phyloP scores from a whole-genome alignment of 495 filamentous ascomycete species.

The Aspergillus steynii region DNA sequence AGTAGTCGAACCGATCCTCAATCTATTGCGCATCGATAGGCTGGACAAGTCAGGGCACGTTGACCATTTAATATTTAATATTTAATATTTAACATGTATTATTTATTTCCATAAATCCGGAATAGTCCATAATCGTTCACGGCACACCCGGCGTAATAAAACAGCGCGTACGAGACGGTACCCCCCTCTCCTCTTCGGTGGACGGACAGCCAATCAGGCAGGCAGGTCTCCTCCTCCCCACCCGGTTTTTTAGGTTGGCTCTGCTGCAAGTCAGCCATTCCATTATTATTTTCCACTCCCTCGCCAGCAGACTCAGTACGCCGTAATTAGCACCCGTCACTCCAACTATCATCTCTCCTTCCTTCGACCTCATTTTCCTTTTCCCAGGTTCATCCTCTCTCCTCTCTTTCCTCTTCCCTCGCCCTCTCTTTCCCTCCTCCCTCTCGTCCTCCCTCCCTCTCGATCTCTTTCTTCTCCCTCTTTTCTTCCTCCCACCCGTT shows the following conservation, averaged over 20 bases:
- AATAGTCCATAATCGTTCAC: no score
- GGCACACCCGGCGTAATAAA: no score
- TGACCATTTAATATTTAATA: no score
- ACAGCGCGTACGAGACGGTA: no score
- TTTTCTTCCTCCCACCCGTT: slow-evolving; percentile 1
- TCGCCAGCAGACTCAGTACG: not conserved
- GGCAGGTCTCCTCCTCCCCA: slow-evolving; percentile 10
- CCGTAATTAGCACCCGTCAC: slow-evolving; percentile 1
- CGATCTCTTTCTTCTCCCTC: slow-evolving; percentile 10
- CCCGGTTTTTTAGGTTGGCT: slow-evolving; percentile 8
- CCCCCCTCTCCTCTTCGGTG: no score
- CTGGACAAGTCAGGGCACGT: no score
- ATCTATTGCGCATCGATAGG: no score
- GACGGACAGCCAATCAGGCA: slow-evolving; percentile 17
- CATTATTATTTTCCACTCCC: slow-evolving; percentile 1
- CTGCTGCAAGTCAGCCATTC: slow-evolving; percentile 14
- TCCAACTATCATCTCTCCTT: slow-evolving; percentile 14
- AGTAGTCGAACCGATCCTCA: no score
- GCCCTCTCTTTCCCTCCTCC: slow-evolving; percentile 19
- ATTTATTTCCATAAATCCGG: no score
- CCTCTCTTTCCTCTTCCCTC: slow-evolving; percentile 12
- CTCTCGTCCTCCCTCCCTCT: slow-evolving; percentile 41
- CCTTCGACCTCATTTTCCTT: slow-evolving; percentile 23
- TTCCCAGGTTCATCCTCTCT: slow-evolving; percentile 14
- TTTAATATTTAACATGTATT: no score